phyloP scores from a whole-genome alignment of 2,329 filamentous ascomycete genomes.

The Aureobasidium sp. region DNA sequence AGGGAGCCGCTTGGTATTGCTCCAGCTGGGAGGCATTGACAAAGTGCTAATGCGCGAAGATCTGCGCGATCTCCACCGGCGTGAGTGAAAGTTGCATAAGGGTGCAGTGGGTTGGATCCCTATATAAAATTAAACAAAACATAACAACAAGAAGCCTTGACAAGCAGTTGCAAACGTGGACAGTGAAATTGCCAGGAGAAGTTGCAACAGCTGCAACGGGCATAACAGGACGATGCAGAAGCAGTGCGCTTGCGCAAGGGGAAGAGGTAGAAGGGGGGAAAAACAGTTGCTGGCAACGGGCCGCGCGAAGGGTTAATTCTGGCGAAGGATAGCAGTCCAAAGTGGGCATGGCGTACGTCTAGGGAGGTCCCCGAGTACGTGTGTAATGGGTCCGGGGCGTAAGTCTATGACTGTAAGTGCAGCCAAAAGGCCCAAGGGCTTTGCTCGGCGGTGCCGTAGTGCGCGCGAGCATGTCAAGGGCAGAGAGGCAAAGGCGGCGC shows the following conservation, averaged over 20 bases:
- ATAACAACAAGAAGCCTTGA: not conserved
- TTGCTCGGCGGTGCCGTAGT: constrained; percentile 3
- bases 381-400: not conserved
- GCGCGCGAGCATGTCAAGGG: not conserved
- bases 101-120: not conserved
- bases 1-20: constrained; percentile 5
- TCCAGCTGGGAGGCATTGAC: constrained; percentile 1
- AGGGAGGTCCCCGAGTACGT: not conserved
- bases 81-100: not conserved
- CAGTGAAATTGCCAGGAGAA: constrained; percentile 2
- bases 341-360: not conserved
- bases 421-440: not conserved
- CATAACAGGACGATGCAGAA: not conserved
- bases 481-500: constrained; percentile 1
- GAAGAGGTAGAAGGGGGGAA: constrained; percentile 2
- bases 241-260: constrained; percentile 9
- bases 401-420: constrained; percentile 3
- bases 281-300: constrained; percentile 1
- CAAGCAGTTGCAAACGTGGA: not conserved
- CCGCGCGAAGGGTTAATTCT: constrained; percentile 10
- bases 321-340: constrained; percentile 1
- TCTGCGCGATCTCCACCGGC: constrained; percentile 9
- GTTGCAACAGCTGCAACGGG: constrained; percentile 10
- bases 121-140: constrained; percentile 13
- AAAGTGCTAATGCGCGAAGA: constrained; percentile 2